Percentiles rank a stretch among this genome's conserved stretches.
These are phyloP conservation scores for Penicillium argentinense DNA, from an alignment of 495 filamentous ascomycete species.

Conservation along the genomic window DNA sequence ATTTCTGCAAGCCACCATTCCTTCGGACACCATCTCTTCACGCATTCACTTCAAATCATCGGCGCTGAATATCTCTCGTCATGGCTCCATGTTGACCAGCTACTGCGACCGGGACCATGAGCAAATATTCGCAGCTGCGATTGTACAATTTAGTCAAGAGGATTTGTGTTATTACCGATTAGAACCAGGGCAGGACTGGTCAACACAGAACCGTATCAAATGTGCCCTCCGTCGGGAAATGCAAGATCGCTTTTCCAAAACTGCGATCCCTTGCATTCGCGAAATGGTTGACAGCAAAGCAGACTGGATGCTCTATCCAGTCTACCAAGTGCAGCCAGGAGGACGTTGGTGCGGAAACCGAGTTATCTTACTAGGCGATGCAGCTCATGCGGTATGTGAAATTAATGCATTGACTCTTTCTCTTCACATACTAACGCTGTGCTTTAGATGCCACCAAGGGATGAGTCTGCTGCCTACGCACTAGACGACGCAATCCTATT, in stretches of 20 bases:
- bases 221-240: slow-evolving; percentile 44
- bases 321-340: slow-evolving; percentile 53
- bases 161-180: slow-evolving; percentile 26
- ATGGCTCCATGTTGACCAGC: slow-evolving; percentile 53
- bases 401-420: not conserved
- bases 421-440: slow-evolving; percentile 8
- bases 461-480: slow-evolving; percentile 60
- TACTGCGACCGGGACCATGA: slow-evolving; percentile 47
- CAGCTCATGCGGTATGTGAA: slow-evolving; percentile 57
- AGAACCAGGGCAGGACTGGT: slow-evolving; percentile 50
- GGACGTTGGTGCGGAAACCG: slow-evolving; percentile 52
- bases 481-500: slow-evolving; percentile 62
- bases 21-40: slow-evolving; percentile 23
- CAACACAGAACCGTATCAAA: slow-evolving; percentile 39
- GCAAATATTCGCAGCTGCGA: slow-evolving; percentile 54
- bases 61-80: slow-evolving; percentile 52
- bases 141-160: slow-evolving; percentile 52
- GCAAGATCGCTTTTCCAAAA: slow-evolving; percentile 42
- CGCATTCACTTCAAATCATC: slow-evolving; percentile 47
- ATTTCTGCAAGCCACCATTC: slow-evolving; percentile 52
- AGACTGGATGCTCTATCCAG: slow-evolving; percentile 61
- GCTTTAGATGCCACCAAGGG: slow-evolving; percentile 58
- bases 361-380: slow-evolving; percentile 55
- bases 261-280: slow-evolving; percentile 45
- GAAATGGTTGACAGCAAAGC: slow-evolving; percentile 46